Evolutionary conservation across 148 eudicot genomes (phyloP), one percentile per base, ranked within the genome.

Genomic region (Arbutus unedo): DNA sequence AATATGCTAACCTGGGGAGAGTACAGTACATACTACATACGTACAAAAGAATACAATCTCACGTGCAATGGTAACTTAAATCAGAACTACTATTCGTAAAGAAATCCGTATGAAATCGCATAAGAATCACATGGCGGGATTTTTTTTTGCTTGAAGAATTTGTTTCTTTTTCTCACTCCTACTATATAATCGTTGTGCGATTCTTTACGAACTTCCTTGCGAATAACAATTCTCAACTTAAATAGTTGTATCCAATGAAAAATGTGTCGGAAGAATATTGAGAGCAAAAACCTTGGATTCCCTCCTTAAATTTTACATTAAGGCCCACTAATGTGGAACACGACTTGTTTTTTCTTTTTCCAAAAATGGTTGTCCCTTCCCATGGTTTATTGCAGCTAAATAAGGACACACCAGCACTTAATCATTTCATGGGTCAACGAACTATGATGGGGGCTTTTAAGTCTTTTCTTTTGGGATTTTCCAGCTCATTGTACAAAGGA

Each of bases 61-160:
- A 82, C 84, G 67, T 76, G 84, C 76, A 83, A 68, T 68, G 53
- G 64, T 38, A 62, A 76, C 75, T 76, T 25, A n/a, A n/a, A n/a
- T n/a, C n/a, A n/a, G n/a, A n/a, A n/a, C n/a, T n/a, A n/a, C n/a
- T n/a, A n/a, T n/a, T n/a, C n/a, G n/a, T n/a, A n/a, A n/a, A n/a
- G n/a, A n/a, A n/a, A n/a, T n/a, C n/a, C n/a, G n/a, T n/a, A n/a
- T n/a, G n/a, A n/a, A n/a, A n/a, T n/a, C n/a, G n/a, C n/a, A n/a
- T n/a, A n/a, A n/a, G n/a, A n/a, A n/a, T n/a, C n/a, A n/a, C n/a
- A n/a, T n/a, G n/a, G n/a, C n/a, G n/a, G n/a, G n/a, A n/a, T n/a
- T n/a, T n/a, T n/a, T n/a, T n/a, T n/a, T n/a, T n/a, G n/a, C n/a
- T n/a, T n/a, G n/a, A n/a, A n/a, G n/a, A n/a, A n/a, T n/a, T n/a